Percentiles rank a stretch among this genome's conserved stretches.
Evolutionary conservation across 495 filamentous ascomycete species (phyloP).

Genomic region (Penicillium daleae): DNA sequence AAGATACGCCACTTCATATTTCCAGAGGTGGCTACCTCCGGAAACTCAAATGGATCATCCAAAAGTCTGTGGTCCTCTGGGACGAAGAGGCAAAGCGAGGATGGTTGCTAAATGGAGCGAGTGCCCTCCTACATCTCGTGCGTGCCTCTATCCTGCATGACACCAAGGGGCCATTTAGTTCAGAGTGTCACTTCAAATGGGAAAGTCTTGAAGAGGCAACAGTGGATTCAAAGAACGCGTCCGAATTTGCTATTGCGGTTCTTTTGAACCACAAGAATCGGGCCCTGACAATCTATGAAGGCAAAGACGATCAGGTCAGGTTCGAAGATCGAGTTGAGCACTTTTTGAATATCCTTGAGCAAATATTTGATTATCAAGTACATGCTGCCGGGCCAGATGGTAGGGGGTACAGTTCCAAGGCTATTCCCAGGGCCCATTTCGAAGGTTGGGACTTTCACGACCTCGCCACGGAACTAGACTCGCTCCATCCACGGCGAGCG

Average conservation of each 20-base stretch:
- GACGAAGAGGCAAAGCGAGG: constrained; percentile 38
- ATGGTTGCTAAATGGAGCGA: constrained; percentile 45
- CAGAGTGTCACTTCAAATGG: not conserved
- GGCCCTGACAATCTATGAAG: not conserved
- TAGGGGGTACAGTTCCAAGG: constrained; percentile 6
- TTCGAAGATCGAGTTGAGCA: constrained; percentile 4
- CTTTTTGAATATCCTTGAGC: constrained; percentile 3
- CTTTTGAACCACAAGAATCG: not conserved
- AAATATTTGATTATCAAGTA: constrained; percentile 5
- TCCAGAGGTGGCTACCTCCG: constrained; percentile 10
- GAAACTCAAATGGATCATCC: constrained; percentile 29
- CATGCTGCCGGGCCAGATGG: constrained; percentile 6
- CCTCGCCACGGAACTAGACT: not conserved
- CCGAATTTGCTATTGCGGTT: not conserved
- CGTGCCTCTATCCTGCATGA: constrained; percentile 35
- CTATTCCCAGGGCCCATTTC: not conserved
- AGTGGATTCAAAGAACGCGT: not conserved
- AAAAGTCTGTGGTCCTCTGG: constrained; percentile 37
- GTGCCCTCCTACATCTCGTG: constrained; percentile 44
- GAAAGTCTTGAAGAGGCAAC: not conserved
- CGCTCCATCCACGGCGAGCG: constrained; percentile 9
- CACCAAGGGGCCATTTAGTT: constrained; percentile 21
- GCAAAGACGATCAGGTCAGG: constrained; percentile 1
- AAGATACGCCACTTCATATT: constrained; percentile 1
- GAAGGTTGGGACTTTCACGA: constrained; percentile 8